Base-by-base conservation (phyloP, 129 eudicot genomes). In the Deinandra increscens region DNA sequence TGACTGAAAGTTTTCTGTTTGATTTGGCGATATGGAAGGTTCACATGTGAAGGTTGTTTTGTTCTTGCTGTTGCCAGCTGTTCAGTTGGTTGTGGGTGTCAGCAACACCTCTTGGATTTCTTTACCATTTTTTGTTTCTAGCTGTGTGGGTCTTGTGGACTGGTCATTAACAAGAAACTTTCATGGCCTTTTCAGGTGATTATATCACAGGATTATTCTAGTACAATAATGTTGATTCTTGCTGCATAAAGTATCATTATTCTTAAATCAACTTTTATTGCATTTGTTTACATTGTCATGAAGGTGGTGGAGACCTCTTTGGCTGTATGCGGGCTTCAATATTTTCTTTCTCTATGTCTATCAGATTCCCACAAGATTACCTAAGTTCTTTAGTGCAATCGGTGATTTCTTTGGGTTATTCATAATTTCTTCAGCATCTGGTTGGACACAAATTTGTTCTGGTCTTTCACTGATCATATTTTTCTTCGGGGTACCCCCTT, bases 21-120 rank as follows among this genome's bases (percentile, higher is more conserved):
- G 71, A 48, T 42, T 46, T 81, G 44, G 18, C 45, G 69, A 42
- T 66, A 66, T 75, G 68, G 73, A 72, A 93, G 99, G 92, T 83
- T 85, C 86, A 67, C 89, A 85, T 80, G 80, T 81, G 64, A 89
- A 91, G 82, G 88, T 87, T 86, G 95, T 75, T 43, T 83, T 81
- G 76, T 93, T 92, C 88, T 83, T 93, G 77, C 53, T 89, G 63
- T 76, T 89, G 73, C 99, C 99, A 43, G 95, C 87, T 49, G 72
- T 93, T 80, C 99, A 93, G 77, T 73, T 93, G 75, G 87, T 79
- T 69, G 87, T 66, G 37, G 99, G 99, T 78, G 89, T 89, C 79
- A 93, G 99, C 85, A 82, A 80, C 71, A 91, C 95, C 4, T 93
- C 99, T 65, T 93, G 99, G 99, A 87, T 89, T 78, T 93, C 99